A percentile compares a stretch with the other conserved stretches of the same genome.
phyloP scores from a whole-genome alignment of 768 basidiomycete species.

The Dacryopinax primogenitus region DNA sequence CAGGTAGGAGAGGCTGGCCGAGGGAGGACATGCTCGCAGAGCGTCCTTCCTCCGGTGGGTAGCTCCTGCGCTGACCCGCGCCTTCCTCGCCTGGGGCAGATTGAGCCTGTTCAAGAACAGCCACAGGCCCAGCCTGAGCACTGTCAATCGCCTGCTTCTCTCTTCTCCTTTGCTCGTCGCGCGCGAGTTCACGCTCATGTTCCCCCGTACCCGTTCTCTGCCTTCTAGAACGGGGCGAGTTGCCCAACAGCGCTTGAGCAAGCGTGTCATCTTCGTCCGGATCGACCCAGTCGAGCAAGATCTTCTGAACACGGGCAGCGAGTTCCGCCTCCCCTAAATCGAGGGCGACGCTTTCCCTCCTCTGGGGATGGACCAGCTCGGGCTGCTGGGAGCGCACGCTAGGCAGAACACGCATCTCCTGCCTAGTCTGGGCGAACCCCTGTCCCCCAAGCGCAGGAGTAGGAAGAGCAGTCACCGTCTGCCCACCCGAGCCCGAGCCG shows the following conservation, averaged over 20 bases:
- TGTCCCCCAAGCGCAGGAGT: not conserved
- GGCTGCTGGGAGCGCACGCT: not conserved
- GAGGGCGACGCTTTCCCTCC: not conserved
- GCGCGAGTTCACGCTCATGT: not conserved
- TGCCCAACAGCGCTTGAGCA: not conserved
- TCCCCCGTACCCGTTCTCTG: not conserved
- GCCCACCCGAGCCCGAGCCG: not conserved
- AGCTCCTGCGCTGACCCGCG: not conserved
- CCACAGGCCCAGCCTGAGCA: not conserved
- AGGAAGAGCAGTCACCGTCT: not conserved
- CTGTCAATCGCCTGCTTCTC: not conserved
- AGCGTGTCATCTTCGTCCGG: conserved; percentile 4
- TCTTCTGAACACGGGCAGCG: conserved; percentile 4
- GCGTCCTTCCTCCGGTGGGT: conserved; percentile 8
- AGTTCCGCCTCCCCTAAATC: not conserved
- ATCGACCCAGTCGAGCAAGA: not conserved
- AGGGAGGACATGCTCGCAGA: conserved; percentile 52
- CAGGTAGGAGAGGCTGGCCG: conserved; percentile 48
- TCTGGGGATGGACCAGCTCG: not conserved
- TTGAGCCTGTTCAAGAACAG: not conserved
- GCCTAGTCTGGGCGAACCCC: not conserved
- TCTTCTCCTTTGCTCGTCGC: not conserved
- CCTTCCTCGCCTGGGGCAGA: not conserved
- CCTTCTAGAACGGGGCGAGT: not conserved
- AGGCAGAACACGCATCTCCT: not conserved